Percentiles rank a stretch among this genome's conserved stretches.
Evolutionary conservation across 2,329 filamentous ascomycete genomes (phyloP).

Genomic region (Aspergillus udagawae): DNA sequence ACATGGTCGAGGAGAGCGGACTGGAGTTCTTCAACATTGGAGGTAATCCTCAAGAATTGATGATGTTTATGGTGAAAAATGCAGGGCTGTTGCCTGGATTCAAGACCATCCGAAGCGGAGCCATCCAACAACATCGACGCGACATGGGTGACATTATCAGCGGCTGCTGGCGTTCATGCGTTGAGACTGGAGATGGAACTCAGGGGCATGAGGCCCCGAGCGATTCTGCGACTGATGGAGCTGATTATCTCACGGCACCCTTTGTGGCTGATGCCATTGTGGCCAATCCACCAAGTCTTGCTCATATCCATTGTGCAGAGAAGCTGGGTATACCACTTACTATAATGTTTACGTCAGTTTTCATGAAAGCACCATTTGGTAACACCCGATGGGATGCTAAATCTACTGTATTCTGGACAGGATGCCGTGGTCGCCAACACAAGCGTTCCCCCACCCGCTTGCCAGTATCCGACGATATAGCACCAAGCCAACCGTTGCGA

Average conservation of each 20-base stretch:
- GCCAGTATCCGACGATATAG: slow-evolving; percentile 76
- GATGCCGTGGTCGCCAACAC: slow-evolving; percentile 88
- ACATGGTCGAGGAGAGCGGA: slow-evolving; percentile 65
- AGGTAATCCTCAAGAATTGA: slow-evolving; percentile 70
- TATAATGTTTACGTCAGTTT: slow-evolving; percentile 70
- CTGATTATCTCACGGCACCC: slow-evolving; percentile 49
- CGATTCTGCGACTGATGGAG: slow-evolving; percentile 27
- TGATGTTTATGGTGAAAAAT: slow-evolving; percentile 91
- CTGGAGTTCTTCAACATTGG: slow-evolving; percentile 74
- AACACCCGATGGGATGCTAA: too few species aligned
- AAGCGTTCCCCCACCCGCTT: slow-evolving; percentile 79
- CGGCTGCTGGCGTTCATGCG: slow-evolving; percentile 82
- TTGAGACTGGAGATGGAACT: slow-evolving; percentile 68
- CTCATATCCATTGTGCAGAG: slow-evolving; percentile 75
- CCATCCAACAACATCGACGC: slow-evolving; percentile 68
- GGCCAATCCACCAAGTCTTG: slow-evolving; percentile 75
- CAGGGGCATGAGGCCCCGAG: slow-evolving; percentile 52
- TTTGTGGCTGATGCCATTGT: slow-evolving; percentile 90
- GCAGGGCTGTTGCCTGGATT: slow-evolving; percentile 81
- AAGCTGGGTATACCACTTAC: slow-evolving; percentile 72
- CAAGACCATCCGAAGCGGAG: slow-evolving; percentile 70
- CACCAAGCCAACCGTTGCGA: slow-evolving; percentile 69
- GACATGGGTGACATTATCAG: slow-evolving; percentile 76
- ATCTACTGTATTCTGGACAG: too few species aligned
- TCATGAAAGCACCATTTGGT: too few species aligned